Evolutionary conservation across 208 protist genomes (phyloP).

Genomic region (Trypanosoma boissoni): DNA sequence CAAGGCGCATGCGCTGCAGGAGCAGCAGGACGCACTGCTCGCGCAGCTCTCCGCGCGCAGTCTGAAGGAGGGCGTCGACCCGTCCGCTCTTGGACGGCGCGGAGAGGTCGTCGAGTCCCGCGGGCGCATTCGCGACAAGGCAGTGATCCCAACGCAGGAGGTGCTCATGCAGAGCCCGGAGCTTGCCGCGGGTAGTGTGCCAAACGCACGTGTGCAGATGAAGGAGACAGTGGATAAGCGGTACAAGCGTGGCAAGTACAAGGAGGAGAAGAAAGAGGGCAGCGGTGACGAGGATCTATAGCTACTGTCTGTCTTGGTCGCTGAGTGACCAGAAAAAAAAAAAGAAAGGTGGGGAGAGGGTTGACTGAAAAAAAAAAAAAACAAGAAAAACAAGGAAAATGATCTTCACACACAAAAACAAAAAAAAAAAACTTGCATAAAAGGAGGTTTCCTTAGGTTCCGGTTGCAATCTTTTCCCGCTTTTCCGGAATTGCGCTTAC

Average conservation of each 20-base stretch:
- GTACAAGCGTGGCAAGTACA: slow-evolving; percentile 66
- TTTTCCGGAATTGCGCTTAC: no score
- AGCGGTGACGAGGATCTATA: slow-evolving; percentile 55
- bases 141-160: slow-evolving; percentile 51
- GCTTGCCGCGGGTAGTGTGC: slow-evolving; percentile 37
- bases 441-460: no score
- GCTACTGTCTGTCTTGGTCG: no score
- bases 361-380: no score
- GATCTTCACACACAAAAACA: no score
- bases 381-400: no score
- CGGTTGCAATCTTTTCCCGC: no score
- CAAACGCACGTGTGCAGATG: slow-evolving; percentile 29
- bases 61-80: slow-evolving; percentile 32
- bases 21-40: slow-evolving; percentile 65
- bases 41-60: slow-evolving; percentile 28
- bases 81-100: slow-evolving; percentile 29
- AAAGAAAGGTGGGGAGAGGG: no score
- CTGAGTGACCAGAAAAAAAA: no score
- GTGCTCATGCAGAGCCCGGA: slow-evolving; percentile 53
- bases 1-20: slow-evolving; percentile 69
- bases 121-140: slow-evolving; percentile 57
- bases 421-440: no score
- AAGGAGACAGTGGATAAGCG: slow-evolving; percentile 55
- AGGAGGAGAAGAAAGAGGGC: slow-evolving; percentile 36
- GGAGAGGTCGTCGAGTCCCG: slow-evolving; percentile 42